Base-by-base conservation (phyloP, 257 asterid genomes). In the Solanum dulcamara region DNA sequence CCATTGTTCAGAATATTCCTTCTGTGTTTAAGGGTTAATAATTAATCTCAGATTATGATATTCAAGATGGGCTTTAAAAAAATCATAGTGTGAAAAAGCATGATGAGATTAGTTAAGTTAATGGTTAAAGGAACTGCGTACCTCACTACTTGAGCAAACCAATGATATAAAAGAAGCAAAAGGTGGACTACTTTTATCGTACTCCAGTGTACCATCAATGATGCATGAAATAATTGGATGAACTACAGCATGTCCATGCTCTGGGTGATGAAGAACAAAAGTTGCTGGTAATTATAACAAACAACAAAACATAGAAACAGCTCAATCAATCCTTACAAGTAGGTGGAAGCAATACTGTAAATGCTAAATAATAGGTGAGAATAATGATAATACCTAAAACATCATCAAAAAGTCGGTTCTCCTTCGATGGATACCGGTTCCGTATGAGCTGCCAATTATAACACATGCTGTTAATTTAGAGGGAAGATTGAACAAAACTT, bases 201-300 rank as follows among this genome's bases (percentile, higher is more conserved):
- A 97, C 89, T 95, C 98, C 87, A 97, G 89, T 67, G 94, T 88
- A 62, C 96, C 90, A 89, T 97, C 98, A 30, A 97, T 93, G 80
- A 97, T 91, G 88, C 98, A 94, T 50, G 98, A 97, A 85, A 97
- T 97, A 87, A 97, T 93, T 42, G 99, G 99, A 87, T 92, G 99
- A 88, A 96, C 93, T 84, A 96, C 97, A 85, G 97, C 89, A 88
- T 95, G 98, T 28, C 99, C 99, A 92, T 96, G 98, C 93, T 96
- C 99, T 18, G 99, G 99, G 90, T 95, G 99, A 89, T 96, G 98
- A 90, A 96, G 98, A 86, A 97, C 94, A 77, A 97, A 97, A 46
- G 94, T 94, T 85, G 99, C 98, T 97, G 98, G 87, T 90, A 90
- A 90, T 83, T 68, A 66, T 33, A 84, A 84, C 24, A 66, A 28